Evolutionary conservation across 805 yeast species (phyloP).

Genomic region (Hanseniaspora singularis): DNA sequence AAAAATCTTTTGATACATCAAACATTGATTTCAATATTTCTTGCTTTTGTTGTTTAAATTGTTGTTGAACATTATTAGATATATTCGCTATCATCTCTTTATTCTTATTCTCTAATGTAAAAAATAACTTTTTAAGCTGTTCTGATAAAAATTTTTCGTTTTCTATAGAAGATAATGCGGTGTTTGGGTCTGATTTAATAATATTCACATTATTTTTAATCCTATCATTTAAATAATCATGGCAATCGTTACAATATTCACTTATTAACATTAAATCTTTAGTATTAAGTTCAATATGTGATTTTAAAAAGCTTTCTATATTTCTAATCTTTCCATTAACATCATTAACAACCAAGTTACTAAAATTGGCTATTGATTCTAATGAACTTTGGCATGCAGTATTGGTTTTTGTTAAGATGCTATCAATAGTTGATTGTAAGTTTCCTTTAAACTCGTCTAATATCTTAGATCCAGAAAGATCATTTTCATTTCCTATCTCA

Average conservation of each 20-base stretch:
- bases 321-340: constrained; percentile 18
- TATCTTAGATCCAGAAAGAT: neutral
- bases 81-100: constrained; percentile 19
- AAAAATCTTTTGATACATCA: constrained; percentile 24
- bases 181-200: constrained; percentile 17
- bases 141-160: constrained; percentile 18
- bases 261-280: constrained; percentile 25
- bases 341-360: constrained; percentile 8
- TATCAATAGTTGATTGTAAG: constrained; percentile 9
- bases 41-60: constrained; percentile 23
- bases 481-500: neutral
- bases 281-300: constrained; percentile 21
- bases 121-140: constrained; percentile 23
- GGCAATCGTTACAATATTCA: constrained; percentile 26
- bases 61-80: constrained; percentile 21
- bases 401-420: constrained; percentile 3
- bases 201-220: constrained; percentile 22
- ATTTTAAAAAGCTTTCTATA: constrained; percentile 18
- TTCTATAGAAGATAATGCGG: neutral
- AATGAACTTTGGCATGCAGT: constrained; percentile 4
- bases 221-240: constrained; percentile 24
- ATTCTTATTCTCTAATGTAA: constrained; percentile 22
- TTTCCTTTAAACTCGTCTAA: constrained; percentile 1
- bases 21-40: constrained; percentile 23
- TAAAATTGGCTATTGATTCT: neutral